Percentiles rank a stretch among this genome's conserved stretches.
Conservation (phyloP, 306 rosid genomes). For the Sphenostylis stenocarpa region DNA sequence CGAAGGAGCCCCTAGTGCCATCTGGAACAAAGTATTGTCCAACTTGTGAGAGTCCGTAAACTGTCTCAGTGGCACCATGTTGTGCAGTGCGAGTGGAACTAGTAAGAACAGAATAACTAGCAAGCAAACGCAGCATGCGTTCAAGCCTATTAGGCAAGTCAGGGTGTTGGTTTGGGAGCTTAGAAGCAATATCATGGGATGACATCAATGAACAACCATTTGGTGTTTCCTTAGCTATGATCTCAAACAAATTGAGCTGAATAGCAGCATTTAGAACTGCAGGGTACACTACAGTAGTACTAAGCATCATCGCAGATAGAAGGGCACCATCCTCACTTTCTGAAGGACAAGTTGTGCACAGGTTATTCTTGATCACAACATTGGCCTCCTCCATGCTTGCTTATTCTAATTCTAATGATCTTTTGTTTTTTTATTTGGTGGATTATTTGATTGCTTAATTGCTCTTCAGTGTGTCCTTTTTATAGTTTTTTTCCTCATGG, state of each 20-base stretch:
- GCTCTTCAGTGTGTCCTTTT: background rate
- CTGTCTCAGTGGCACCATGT: background rate
- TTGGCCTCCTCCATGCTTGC: background rate
- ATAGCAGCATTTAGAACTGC: constrained; percentile 25
- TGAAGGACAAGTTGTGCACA: background rate
- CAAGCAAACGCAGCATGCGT: constrained; percentile 35
- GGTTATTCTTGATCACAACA: background rate
- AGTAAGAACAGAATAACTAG: constrained; percentile 17
- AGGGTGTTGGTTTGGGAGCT: background rate
- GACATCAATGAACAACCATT: constrained; percentile 7
- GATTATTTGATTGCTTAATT: background rate
- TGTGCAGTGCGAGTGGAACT: background rate
- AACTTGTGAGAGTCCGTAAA: constrained; percentile 17
- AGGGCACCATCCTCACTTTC: constrained; percentile 8
- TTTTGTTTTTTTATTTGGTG: background rate
- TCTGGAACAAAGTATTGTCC: constrained; percentile 9
- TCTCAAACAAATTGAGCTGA: constrained; percentile 32
- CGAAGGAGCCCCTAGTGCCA: background rate
- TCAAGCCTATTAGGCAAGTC: constrained; percentile 27
- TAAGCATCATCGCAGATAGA: background rate
- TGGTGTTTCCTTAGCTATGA: constrained; percentile 16
- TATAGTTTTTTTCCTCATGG: no score
- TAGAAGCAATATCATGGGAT: constrained; percentile 28
- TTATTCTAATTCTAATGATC: background rate
- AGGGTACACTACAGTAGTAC: background rate